Conservation (phyloP, 1,284 basidiomycete species). For the Austroboletus niveus region DNA sequence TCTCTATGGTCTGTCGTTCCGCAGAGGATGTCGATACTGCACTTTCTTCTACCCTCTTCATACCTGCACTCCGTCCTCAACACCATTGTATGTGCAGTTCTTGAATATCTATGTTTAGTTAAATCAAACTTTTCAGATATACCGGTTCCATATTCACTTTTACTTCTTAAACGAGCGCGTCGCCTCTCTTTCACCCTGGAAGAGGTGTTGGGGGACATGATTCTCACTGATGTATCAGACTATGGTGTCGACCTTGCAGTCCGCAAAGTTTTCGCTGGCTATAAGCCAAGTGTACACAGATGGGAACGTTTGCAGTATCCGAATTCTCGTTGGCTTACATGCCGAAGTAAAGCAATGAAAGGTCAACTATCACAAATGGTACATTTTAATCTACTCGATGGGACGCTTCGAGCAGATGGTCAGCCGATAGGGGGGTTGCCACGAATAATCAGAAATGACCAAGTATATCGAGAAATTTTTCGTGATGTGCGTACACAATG, state of each 20-base stretch:
- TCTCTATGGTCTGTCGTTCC: neutral
- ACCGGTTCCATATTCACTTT: neutral
- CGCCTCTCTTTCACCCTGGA: neutral
- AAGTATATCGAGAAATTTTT: neutral
- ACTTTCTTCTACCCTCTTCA: neutral
- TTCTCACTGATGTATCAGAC: slow-evolving; percentile 1
- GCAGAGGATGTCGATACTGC: neutral
- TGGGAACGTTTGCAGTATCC: neutral
- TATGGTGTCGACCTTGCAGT: slow-evolving; percentile 35
- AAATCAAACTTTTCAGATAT: neutral
- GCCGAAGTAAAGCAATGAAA: neutral
- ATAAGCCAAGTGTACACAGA: neutral
- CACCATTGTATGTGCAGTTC: neutral
- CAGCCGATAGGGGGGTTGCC: slow-evolving; percentile 40
- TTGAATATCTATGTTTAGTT: neutral
- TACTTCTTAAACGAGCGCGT: neutral
- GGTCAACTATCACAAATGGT: neutral
- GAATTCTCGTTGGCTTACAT: neutral
- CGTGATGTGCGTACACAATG: slow-evolving; percentile 1
- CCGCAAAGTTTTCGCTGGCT: slow-evolving; percentile 28
- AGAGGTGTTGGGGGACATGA: neutral
- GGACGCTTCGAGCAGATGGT: slow-evolving; percentile 28
- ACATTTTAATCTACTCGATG: slow-evolving; percentile 2
- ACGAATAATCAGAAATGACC: slow-evolving; percentile 18
- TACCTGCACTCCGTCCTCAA: neutral